phyloP scores from a whole-genome alignment of 371 early-diverging fungal species.

The Dichotomocladium elegans region DNA sequence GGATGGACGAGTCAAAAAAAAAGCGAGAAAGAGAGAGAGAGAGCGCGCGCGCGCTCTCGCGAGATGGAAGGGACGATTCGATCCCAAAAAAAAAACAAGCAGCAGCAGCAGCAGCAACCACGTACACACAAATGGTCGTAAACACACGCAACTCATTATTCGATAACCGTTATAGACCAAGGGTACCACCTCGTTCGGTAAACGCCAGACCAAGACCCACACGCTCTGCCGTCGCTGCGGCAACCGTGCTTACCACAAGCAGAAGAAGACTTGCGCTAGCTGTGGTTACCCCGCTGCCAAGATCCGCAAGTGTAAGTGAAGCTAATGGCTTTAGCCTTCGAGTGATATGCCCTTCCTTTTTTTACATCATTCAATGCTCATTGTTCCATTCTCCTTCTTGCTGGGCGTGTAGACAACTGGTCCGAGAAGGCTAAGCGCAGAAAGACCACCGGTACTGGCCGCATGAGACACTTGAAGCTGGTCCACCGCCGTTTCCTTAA shows the following conservation, averaged over 20 bases:
- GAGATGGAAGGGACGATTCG: too few relatives aligned
- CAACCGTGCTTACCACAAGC: conserved; percentile 96
- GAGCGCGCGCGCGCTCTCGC: too few relatives aligned
- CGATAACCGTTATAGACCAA: conserved; percentile 72
- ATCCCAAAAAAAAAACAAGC: too few relatives aligned
- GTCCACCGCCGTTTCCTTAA: conserved; percentile 90
- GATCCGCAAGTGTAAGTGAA: conserved; percentile 82
- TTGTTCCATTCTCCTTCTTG: background rate
- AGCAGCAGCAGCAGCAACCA: too few relatives aligned
- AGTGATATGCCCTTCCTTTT: too few relatives aligned
- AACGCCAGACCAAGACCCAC: conserved; percentile 99
- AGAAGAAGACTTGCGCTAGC: conserved; percentile 98
- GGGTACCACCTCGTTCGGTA: conserved; percentile 99
- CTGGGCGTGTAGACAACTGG: conserved; percentile 73
- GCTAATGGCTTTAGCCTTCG: too few relatives aligned
- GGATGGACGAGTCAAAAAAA: background rate
- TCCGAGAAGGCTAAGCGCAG: conserved; percentile 93
- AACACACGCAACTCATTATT: background rate
- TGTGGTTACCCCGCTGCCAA: conserved; percentile 98
- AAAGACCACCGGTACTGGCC: conserved; percentile 97
- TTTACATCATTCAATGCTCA: background rate
- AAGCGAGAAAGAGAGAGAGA: background rate
- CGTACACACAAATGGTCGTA: too few relatives aligned
- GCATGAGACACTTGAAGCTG: conserved; percentile 92
- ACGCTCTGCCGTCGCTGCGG: conserved; percentile 98